Evolutionary conservation across 768 basidiomycete genomes (phyloP), one percentile per base, ranked within the genome.

Genomic region (Pleurotus tuoliensis): DNA sequence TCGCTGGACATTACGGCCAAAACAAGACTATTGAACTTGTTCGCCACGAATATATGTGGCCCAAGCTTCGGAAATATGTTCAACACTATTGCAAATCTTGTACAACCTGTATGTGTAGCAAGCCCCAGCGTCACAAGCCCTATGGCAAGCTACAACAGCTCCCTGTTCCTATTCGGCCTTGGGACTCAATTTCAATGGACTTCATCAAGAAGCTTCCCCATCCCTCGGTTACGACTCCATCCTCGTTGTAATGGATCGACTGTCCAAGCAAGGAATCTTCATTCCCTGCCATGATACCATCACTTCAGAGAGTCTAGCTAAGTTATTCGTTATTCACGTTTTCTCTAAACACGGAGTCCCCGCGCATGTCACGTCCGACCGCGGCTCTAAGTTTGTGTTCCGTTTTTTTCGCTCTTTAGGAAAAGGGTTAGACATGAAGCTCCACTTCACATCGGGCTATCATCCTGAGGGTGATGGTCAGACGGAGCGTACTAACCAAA

Each of bases 161-260:
- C n/a, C 41, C 41, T 8, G 8, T 44, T 8, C n/a, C n/a, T 6
- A 20, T n/a, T n/a, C 13, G 41, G 66, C 70, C 0, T 30, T 30
- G 30, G 30, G 30, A 30, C 6, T 30, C 30, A 30, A 30, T 30
- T 30, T 30, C 30, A 8, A 66, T 71, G 43, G 75, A 81, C 52
- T 65, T 72, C 40, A 72, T 78, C 47, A 59, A 53, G 0, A 58
- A 67, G 3, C 63, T 79, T 0, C 77, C 75, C 44, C 58, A 2
- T 64, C 66, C 0, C 50, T 68, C 1, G 71, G 69, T 0, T 72
- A 58, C 53, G 62, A 76, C 57, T 54, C 68, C 0, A 73, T 79
- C 53, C 62, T 76, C 41, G 70, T 67, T 2, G 58, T 74, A 50
- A 59, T 64, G 2, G 64, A 66, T 12, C 27, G 56, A 1, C 48